Evolutionary conservation across 2,329 filamentous ascomycete species (phyloP).

Genomic region (Colletotrichum scovillei): DNA sequence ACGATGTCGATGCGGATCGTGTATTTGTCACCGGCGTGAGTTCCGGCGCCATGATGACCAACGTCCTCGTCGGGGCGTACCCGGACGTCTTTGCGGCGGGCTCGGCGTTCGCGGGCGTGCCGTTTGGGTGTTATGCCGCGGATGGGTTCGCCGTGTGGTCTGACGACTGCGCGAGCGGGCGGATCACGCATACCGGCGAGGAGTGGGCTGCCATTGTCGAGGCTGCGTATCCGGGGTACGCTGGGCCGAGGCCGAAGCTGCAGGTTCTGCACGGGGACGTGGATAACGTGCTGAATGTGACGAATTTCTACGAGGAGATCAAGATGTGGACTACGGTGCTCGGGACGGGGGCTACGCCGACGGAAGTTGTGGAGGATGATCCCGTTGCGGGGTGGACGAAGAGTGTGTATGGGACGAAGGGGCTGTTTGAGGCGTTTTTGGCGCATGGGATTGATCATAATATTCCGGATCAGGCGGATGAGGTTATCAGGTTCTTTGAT

Average conservation of each 20-base stretch:
- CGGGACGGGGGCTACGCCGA: slow-evolving; percentile 21
- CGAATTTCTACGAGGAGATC: slow-evolving; percentile 64
- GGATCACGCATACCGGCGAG: slow-evolving; percentile 48
- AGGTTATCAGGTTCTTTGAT: slow-evolving; percentile 38
- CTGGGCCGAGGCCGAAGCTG: slow-evolving; percentile 63
- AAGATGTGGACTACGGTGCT: slow-evolving; percentile 62
- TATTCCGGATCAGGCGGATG: slow-evolving; percentile 35
- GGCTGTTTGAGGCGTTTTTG: slow-evolving; percentile 36
- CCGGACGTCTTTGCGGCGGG: slow-evolving; percentile 64
- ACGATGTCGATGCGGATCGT: slow-evolving; percentile 57
- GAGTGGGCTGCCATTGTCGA: slow-evolving; percentile 50
- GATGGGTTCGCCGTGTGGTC: slow-evolving; percentile 59
- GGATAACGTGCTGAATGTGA: slow-evolving; percentile 62
- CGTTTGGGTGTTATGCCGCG: slow-evolving; percentile 61
- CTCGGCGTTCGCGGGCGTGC: slow-evolving; percentile 56
- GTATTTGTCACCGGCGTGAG: slow-evolving; percentile 63
- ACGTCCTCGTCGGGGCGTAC: slow-evolving; percentile 62
- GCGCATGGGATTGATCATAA: slow-evolving; percentile 35
- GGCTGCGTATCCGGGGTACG: slow-evolving; percentile 61
- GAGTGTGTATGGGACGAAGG: slow-evolving; percentile 33
- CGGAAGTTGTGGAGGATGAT: slow-evolving; percentile 7
- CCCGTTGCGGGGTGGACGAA: slow-evolving; percentile 35
- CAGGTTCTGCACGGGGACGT: slow-evolving; percentile 67
- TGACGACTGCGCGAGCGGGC: slow-evolving; percentile 61
- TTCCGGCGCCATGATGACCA: slow-evolving; percentile 68